Evolutionary conservation across 805 yeast genomes (phyloP).

Genomic region (Wickerhamomyces queroliae): DNA sequence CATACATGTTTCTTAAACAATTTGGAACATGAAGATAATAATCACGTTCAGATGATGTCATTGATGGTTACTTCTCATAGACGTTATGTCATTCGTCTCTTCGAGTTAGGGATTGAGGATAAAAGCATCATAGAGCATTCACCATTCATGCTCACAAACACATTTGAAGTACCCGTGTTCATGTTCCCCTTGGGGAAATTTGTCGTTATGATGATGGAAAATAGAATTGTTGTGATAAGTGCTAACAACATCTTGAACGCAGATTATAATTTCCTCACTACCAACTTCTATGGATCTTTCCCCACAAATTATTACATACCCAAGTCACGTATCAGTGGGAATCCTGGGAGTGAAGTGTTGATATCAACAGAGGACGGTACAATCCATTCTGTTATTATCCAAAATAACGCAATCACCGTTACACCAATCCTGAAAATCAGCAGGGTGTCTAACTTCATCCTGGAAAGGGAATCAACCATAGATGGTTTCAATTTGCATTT

Average conservation of each 20-base stretch:
- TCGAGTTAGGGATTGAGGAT: constrained; percentile 36
- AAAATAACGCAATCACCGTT: constrained; percentile 13
- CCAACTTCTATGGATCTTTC: constrained; percentile 23
- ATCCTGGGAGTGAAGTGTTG: constrained; percentile 12
- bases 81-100: constrained; percentile 32
- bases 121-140: constrained; percentile 27
- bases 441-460: constrained; percentile 24
- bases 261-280: constrained; percentile 28
- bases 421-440: constrained; percentile 31
- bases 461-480: constrained; percentile 13
- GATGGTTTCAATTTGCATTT: constrained; percentile 21
- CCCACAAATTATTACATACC: constrained; percentile 36
- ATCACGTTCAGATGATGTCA: constrained; percentile 29
- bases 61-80: constrained; percentile 31
- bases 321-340: constrained; percentile 14
- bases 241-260: constrained; percentile 44
- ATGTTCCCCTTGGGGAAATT: constrained; percentile 33
- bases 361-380: constrained; percentile 22
- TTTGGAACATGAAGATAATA: constrained; percentile 12
- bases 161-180: constrained; percentile 37
- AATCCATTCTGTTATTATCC: constrained; percentile 16
- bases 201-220: constrained; percentile 33
- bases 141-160: constrained; percentile 33
- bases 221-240: constrained; percentile 29
- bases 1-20: constrained; percentile 39